Evolutionary conservation across 1,284 basidiomycete genomes (phyloP).

Genomic region (Cystobasidium pallidum): DNA sequence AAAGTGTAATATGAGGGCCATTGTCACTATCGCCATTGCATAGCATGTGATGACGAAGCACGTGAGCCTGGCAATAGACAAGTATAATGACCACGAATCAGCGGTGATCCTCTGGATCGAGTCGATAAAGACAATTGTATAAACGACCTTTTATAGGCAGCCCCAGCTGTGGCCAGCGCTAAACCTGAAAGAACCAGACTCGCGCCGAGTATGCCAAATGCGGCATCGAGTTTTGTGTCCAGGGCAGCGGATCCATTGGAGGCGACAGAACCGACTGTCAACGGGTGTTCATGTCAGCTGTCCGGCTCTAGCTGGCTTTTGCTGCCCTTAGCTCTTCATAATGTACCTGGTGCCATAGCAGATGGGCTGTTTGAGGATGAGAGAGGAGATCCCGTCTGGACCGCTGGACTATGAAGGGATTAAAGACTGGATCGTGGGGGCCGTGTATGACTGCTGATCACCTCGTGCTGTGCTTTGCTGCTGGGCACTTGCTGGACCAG

Average conservation of each 20-base stretch:
- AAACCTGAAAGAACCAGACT: constrained; percentile 86
- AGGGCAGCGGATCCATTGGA: constrained; percentile 55
- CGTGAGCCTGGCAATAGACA: constrained; percentile 70
- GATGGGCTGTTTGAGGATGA: neutral
- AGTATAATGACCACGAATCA: constrained; percentile 44
- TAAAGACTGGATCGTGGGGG: neutral
- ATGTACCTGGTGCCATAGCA: constrained; percentile 18
- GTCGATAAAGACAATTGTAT: too few relatives aligned
- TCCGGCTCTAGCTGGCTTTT: neutral
- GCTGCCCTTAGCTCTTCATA: too few relatives aligned
- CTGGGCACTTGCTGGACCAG: constrained; percentile 9
- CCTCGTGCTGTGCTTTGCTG: constrained; percentile 4
- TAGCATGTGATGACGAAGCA: constrained; percentile 91
- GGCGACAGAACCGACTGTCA: neutral
- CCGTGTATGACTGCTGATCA: neutral
- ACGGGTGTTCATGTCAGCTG: neutral
- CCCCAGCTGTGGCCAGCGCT: constrained; percentile 78
- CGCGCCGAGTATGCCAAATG: constrained; percentile 84
- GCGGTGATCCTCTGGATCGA: too few relatives aligned
- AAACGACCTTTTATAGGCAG: constrained; percentile 60
- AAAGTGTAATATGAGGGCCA: constrained; percentile 86
- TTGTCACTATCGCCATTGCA: constrained; percentile 77
- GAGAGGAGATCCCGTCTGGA: neutral
- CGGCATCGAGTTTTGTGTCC: constrained; percentile 78
- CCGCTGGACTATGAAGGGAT: neutral